Base-by-base conservation (phyloP, 441 rosid genomes). In the Arabidopsis lyrata region DNA sequence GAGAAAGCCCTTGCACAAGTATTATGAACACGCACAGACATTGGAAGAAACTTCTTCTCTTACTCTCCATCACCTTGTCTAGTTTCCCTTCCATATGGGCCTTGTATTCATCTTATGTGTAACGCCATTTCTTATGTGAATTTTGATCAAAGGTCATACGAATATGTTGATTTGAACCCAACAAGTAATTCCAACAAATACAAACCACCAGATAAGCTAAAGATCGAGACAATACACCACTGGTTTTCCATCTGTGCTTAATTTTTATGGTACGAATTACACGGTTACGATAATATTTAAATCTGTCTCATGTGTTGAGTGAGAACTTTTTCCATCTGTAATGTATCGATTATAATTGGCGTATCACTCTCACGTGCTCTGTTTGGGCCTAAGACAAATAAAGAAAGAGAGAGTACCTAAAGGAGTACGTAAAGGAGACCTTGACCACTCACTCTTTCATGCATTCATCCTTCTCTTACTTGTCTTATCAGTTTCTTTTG, bases 351-450 rank as follows among this genome's bases (percentile, higher is more conserved):
- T 42, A 34, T 15, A 63, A 50, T 3, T 63, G 76, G 76, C 24
- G 55, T 52, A 53, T 72, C 69, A 53, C 5, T 42, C 63, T 15
- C 76, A 72, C 56, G 70, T 53, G 76, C 63, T 31, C 45, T 52
- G 75, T 53, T 49, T 20, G 75, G 55, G 31, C 31, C 27, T 3
- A 24, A 18, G 31, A 20, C 55, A 50, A 50, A 24, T 4, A 36
- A 32, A 68, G 55, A 56, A 68, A 55, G 66, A 49, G 18, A 59
- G 66, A 36, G 38, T 63, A 58, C 22, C 38, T 59, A 49, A 70
- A 70, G 34, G 32, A 8, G 67, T 63, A 63, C 60, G 52, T 38
- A 41, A 38, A 60, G 49, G 39, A 60, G 52, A 60, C 42, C 52
- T 71, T 61, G 31, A 39, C 68, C 68, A 72, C 45, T 29, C 68